These are phyloP conservation scores for Lagenaria siceraria DNA, from an alignment of 306 rosid genomes.

Conservation along the genomic window DNA sequence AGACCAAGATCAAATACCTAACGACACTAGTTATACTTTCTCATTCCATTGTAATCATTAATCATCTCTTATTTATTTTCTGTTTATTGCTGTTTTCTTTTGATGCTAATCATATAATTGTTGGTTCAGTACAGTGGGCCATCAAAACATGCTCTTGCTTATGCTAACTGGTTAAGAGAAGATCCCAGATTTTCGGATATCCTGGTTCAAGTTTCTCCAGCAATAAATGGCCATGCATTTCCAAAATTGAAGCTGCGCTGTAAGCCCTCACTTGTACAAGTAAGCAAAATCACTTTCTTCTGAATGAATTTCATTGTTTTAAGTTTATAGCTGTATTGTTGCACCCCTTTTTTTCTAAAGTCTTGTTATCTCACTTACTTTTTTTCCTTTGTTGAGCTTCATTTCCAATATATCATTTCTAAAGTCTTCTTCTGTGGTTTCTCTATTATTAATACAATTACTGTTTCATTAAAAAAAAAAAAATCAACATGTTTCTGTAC, in stretches of 20 bases:
- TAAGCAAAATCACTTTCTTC: constrained; percentile 11
- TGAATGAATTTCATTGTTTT: background rate
- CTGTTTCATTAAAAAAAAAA: no score
- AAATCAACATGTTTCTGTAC: background rate
- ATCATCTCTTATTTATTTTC: background rate
- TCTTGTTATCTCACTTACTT: background rate
- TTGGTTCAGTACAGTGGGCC: constrained; percentile 86
- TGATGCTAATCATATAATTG: constrained; percentile 14
- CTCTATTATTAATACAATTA: no score
- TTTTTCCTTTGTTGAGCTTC: background rate
- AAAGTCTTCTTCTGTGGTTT: background rate
- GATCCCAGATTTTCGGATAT: constrained; percentile 62
- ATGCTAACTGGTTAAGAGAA: constrained; percentile 71
- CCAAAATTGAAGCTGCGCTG: constrained; percentile 82
- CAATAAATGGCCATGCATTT: constrained; percentile 65
- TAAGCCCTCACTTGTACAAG: constrained; percentile 89
- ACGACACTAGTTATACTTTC: background rate
- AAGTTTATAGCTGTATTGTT: background rate
- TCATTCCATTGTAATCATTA: background rate
- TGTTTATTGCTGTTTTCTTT: background rate
- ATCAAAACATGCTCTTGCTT: constrained; percentile 56
- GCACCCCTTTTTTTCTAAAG: background rate
- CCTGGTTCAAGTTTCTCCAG: constrained; percentile 62
- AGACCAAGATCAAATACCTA: background rate
- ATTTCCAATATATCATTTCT: no score